These are phyloP conservation scores for Kitagawia praeruptora DNA, from an alignment of 129 eudicot species.

Conservation along the genomic window DNA sequence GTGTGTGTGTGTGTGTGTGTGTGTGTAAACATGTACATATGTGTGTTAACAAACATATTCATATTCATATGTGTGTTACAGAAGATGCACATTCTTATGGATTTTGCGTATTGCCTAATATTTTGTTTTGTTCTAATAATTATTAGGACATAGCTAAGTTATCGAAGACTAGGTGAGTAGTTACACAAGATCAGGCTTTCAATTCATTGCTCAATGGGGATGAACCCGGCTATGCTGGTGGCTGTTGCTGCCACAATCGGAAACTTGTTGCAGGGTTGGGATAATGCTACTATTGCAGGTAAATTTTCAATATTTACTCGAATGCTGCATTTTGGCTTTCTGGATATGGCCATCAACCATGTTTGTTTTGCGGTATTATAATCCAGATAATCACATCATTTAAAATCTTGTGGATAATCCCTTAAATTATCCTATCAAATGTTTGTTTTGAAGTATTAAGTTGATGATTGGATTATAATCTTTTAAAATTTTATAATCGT, in stretches of 20 bases:
- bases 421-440: too few relatives aligned
- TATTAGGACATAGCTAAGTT: neutral
- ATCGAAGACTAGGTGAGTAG: neutral
- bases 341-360: neutral
- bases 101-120: too few relatives aligned
- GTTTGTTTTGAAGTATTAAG: too few relatives aligned
- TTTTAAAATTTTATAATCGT: too few relatives aligned
- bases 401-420: too few relatives aligned
- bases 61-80: too few relatives aligned
- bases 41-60: too few relatives aligned
- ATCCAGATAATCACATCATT: too few relatives aligned
- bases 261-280: conserved; percentile 95
- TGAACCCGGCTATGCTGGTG: conserved; percentile 75
- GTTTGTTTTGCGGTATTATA: too few relatives aligned
- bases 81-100: too few relatives aligned
- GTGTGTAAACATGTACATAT: neutral
- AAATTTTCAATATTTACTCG: neutral
- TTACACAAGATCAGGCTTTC: neutral
- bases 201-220: conserved; percentile 14
- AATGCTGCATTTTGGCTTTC: neutral
- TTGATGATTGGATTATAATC: too few relatives aligned
- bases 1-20: neutral
- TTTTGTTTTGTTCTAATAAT: neutral
- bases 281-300: conserved; percentile 97
- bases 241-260: conserved; percentile 93